A percentile compares a stretch with the other conserved stretches of the same genome.
These are phyloP conservation scores for Umbelopsis sp. DNA, from an alignment of 192 early-diverging fungal species.

Conservation along the genomic window DNA sequence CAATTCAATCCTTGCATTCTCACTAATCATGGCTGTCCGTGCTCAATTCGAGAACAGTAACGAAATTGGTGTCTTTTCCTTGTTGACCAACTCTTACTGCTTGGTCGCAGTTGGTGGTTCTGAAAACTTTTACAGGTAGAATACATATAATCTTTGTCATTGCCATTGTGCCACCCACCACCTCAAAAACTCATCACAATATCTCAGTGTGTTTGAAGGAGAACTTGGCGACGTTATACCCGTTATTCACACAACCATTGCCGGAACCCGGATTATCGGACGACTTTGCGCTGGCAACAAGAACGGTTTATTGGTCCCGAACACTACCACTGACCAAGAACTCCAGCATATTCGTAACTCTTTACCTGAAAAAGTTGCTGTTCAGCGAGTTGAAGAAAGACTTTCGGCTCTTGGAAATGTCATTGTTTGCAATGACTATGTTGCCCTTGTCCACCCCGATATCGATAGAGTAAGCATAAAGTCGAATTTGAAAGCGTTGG, in stretches of 20 bases:
- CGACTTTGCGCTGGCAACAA: constrained; percentile 93
- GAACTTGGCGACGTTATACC: constrained; percentile 96
- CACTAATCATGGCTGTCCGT: constrained; percentile 35
- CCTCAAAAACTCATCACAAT: background rate
- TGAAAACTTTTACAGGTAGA: constrained; percentile 98
- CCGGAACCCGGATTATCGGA: constrained; percentile 95
- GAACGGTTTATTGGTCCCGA: constrained; percentile 92
- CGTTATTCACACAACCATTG: constrained; percentile 95
- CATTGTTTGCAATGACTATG: constrained; percentile 99
- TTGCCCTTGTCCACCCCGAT: constrained; percentile 97
- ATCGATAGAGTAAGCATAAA: constrained; percentile 67
- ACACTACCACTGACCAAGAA: constrained; percentile 96
- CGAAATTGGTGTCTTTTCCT: constrained; percentile 98
- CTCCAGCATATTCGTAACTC: constrained; percentile 97
- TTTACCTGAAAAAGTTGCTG: constrained; percentile 86
- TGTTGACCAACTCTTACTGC: constrained; percentile 97
- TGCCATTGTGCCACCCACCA: background rate
- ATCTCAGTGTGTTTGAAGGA: constrained; percentile 84
- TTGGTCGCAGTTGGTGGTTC: constrained; percentile 97
- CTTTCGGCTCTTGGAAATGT: constrained; percentile 98
- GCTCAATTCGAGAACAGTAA: constrained; percentile 99
- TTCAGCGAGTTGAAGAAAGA: constrained; percentile 98
- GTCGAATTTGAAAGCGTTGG: too few relatives aligned
- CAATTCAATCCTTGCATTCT: background rate
- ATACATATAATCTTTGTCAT: background rate